phyloP scores from a whole-genome alignment of 1,284 basidiomycete genomes.

The Xanthoconium separans region DNA sequence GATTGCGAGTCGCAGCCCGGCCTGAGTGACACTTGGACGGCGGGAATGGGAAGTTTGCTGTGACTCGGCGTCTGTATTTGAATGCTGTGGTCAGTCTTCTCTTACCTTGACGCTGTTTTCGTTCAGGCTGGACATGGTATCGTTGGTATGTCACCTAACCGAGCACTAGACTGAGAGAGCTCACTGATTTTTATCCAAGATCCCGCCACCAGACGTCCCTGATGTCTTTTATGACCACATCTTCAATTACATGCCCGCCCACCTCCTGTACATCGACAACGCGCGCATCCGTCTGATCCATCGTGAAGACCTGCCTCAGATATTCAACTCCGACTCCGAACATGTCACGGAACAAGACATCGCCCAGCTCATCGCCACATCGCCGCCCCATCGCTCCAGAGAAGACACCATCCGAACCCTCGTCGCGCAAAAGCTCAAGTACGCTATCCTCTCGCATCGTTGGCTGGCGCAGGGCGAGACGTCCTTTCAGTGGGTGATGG shows the following conservation, averaged over 20 bases:
- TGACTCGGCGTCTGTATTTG: no score
- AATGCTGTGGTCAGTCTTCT: no score
- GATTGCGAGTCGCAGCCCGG: no score
- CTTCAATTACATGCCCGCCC: conserved; percentile 23
- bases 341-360: conserved; percentile 7
- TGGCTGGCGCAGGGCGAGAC: conserved; percentile 21
- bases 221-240: conserved; percentile 19
- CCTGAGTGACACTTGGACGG: no score
- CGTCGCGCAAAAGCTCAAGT: conserved; percentile 13
- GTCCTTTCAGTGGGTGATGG: conserved; percentile 12
- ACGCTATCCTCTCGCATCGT: conserved; percentile 24
- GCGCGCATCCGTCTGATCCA: conserved; percentile 13
- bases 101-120: no score
- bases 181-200: no score
- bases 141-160: no score
- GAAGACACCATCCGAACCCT: conserved; percentile 2
- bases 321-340: conserved; percentile 2
- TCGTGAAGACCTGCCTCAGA: conserved; percentile 10
- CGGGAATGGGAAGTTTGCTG: no score
- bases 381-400: conserved; percentile 1
- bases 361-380: neutral
- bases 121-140: no score
- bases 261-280: conserved; percentile 17
- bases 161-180: no score
- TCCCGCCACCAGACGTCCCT: neutral